phyloP scores from a whole-genome alignment of 148 eudicot genomes.

The Tetragonia tetragonoides region DNA sequence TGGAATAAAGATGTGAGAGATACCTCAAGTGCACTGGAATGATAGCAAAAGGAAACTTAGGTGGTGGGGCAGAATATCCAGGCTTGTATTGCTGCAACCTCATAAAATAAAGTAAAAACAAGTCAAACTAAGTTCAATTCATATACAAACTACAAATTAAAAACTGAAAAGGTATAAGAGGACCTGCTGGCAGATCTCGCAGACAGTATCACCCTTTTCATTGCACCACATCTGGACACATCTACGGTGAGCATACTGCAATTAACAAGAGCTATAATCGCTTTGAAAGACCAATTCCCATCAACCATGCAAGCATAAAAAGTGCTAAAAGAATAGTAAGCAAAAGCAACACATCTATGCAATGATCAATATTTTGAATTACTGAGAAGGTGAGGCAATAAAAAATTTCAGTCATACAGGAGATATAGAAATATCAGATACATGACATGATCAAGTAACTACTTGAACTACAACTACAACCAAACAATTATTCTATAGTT shows the following conservation, averaged over 20 bases:
- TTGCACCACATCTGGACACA: constrained; percentile 90
- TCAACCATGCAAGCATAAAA: background rate
- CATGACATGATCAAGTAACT: background rate
- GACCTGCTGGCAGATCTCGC: constrained; percentile 86
- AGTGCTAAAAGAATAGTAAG: background rate
- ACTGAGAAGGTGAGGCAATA: background rate
- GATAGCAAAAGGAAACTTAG: constrained; percentile 41
- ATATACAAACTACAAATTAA: constrained; percentile 2
- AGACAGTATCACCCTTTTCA: constrained; percentile 71
- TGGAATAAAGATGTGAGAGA: background rate
- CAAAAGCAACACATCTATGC: background rate
- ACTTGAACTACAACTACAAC: background rate
- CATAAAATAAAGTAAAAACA: constrained; percentile 18
- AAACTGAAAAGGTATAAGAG: constrained; percentile 8
- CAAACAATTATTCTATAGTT: background rate
- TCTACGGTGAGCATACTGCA: constrained; percentile 79
- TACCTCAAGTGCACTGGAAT: constrained; percentile 62
- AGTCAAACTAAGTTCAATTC: background rate
- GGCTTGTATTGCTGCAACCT: constrained; percentile 59
- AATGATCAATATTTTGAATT: background rate
- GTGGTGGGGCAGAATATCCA: constrained; percentile 72
- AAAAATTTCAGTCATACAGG: constrained; percentile 2
- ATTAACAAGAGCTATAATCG: background rate
- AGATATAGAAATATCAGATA: background rate
- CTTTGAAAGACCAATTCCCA: constrained; percentile 6